Evolutionary conservation across 768 basidiomycete genomes (phyloP), one percentile per base, ranked within the genome.

Genomic region (Mycena olivaceomarginata): DNA sequence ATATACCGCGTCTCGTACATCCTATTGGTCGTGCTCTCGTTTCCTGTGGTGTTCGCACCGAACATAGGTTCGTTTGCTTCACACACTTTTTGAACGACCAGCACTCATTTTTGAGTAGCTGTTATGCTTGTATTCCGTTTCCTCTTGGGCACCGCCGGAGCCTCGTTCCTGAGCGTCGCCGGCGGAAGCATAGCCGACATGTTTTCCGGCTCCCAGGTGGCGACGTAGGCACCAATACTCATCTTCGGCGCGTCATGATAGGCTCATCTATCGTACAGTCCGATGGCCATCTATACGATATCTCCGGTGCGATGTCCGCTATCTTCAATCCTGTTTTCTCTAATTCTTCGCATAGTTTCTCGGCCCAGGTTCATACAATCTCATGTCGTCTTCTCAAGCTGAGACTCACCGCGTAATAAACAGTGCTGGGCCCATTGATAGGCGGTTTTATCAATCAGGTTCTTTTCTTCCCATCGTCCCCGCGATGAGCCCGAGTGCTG

Each of bases 1-100:
- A 89, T 96, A 15, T 95, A 96, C 82, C 86, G 88, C 15, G 79
- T 88, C 4, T 93, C 94, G 0, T 96, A 93, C 77, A 77, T 85
- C 1, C 78, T 91, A 6, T 93, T 95, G 82, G 91, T 94, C 80
- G 80, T 91, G 2, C 89, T 94, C 71, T 91, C 92, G 22, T 94
- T 93, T 80, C 93, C 94, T 0, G 92, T 95, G 8, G 94, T 94
- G 1, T 96, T 97, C 76, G 90, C 94, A 1, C 92, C 92, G 5
- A 88, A 95, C 79, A 89, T 92, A 31, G 89, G 93, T 93, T 66
- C 63, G 91, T 85, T 39, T 16, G 15, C 18, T 41, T 13, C 22
- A 15, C 51, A 31, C 5, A 5, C 62, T 46, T 25, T 31, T 31
- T 31, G 31, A 6, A 13, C 31, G 4, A 31, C 31, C 31, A n/a